These are phyloP conservation scores for Parachaetomium inaequale DNA, from an alignment of 495 filamentous ascomycete genomes.

Conservation along the genomic window DNA sequence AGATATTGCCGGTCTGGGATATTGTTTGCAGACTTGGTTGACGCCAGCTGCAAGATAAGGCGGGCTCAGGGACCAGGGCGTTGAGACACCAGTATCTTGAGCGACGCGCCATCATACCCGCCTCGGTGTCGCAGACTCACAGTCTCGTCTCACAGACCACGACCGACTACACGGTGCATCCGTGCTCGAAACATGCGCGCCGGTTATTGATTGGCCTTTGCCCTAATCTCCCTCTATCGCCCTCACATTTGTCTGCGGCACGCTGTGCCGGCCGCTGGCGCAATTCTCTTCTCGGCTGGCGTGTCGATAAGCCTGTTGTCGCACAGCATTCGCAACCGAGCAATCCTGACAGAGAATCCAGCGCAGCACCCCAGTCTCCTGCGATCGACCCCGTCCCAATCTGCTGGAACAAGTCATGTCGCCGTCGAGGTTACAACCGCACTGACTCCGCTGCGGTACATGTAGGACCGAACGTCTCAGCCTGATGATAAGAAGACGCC, in stretches of 20 bases:
- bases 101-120: background rate
- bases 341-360: conserved; percentile 7
- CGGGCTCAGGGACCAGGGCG: background rate
- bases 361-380: background rate
- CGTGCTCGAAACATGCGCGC: background rate
- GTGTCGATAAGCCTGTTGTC: conserved; percentile 11
- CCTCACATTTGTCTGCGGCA: background rate
- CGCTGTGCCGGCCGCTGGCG: conserved; percentile 6
- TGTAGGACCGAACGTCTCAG: no score
- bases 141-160: background rate
- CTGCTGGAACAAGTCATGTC: conserved; percentile 6
- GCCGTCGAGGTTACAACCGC: background rate
- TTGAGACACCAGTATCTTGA: background rate
- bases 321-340: conserved; percentile 16
- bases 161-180: background rate
- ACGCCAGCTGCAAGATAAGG: conserved; percentile 11
- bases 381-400: conserved; percentile 10
- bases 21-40: background rate
- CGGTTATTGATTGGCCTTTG: background rate
- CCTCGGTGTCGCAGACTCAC: background rate
- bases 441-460: no score
- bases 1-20: no score
- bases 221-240: background rate
- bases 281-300: background rate
- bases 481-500: background rate